Conservation (phyloP, 225 moss, liverwort and hornwort species). For the Neckera pumila region DNA sequence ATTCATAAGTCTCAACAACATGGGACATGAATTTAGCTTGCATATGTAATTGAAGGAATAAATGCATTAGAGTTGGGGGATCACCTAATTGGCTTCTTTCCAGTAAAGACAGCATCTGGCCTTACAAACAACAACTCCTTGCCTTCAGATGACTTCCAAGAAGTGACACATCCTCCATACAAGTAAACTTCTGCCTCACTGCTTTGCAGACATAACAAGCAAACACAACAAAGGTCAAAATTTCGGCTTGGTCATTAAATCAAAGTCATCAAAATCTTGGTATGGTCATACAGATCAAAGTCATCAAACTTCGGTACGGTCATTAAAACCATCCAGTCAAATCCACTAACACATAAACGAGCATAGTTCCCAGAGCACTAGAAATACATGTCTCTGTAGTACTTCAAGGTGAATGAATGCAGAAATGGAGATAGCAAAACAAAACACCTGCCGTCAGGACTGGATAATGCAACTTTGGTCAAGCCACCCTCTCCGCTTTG, state of each 20-base stretch:
- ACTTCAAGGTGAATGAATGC: background rate
- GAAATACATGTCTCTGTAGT: background rate
- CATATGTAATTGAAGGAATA: background rate
- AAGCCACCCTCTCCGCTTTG: conserved; percentile 75
- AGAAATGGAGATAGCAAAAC: background rate
- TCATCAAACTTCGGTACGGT: background rate
- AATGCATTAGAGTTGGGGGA: background rate
- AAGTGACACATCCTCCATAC: conserved; percentile 76
- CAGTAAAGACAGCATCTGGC: conserved; percentile 93
- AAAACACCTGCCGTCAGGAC: conserved; percentile 64
- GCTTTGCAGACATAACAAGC: background rate
- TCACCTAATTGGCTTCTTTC: conserved; percentile 94
- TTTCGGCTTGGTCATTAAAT: too few species aligned
- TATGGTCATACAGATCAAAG: background rate
- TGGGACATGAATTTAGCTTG: background rate
- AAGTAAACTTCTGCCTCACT: conserved; percentile 90
- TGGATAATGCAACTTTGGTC: conserved; percentile 68
- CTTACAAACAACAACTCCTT: conserved; percentile 77
- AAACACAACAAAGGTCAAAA: background rate
- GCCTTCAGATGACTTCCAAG: conserved; percentile 80
- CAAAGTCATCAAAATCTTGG: background rate
- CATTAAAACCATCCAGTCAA: background rate
- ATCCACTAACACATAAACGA: background rate
- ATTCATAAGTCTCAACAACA: background rate
- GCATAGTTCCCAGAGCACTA: background rate